Evolutionary conservation across 805 yeast species (phyloP).

Genomic region (Blastobotrys robertii): DNA sequence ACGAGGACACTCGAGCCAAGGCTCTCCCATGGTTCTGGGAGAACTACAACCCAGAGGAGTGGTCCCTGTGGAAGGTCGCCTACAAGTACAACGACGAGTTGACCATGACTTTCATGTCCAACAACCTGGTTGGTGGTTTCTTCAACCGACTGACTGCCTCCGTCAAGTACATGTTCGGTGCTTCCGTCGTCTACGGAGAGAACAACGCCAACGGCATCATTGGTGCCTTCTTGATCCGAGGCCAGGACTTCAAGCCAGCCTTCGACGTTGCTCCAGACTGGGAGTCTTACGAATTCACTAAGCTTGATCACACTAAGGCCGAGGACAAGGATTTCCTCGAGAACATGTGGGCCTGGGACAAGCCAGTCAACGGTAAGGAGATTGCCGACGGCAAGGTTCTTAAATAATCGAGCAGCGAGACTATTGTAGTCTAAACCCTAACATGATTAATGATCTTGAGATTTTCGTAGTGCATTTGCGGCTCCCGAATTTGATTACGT

Average conservation of each 20-base stretch:
- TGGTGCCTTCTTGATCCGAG: slow-evolving; percentile 93
- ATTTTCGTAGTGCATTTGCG: no score
- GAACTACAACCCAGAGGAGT: slow-evolving; percentile 82
- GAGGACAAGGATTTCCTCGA: slow-evolving; percentile 72
- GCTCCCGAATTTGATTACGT: no score
- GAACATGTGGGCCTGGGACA: slow-evolving; percentile 98
- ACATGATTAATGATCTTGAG: background rate
- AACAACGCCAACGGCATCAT: slow-evolving; percentile 96
- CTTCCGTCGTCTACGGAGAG: slow-evolving; percentile 93
- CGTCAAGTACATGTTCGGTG: slow-evolving; percentile 88
- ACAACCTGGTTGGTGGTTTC: slow-evolving; percentile 97
- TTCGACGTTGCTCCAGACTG: slow-evolving; percentile 98
- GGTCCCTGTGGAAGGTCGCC: slow-evolving; percentile 91
- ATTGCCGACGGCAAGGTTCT: slow-evolving; percentile 97
- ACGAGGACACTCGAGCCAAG: slow-evolving; percentile 89
- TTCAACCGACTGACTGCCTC: slow-evolving; percentile 90
- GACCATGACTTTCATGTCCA: slow-evolving; percentile 95
- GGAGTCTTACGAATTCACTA: slow-evolving; percentile 83
- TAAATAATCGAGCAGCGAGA: slow-evolving; percentile 44
- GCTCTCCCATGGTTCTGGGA: slow-evolving; percentile 99
- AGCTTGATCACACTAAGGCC: slow-evolving; percentile 69
- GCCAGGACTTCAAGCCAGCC: slow-evolving; percentile 84
- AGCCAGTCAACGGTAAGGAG: slow-evolving; percentile 79
- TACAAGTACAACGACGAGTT: slow-evolving; percentile 98
- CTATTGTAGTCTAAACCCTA: background rate